These are phyloP conservation scores for Chiua virens DNA, from an alignment of 768 basidiomycete species.

Conservation along the genomic window DNA sequence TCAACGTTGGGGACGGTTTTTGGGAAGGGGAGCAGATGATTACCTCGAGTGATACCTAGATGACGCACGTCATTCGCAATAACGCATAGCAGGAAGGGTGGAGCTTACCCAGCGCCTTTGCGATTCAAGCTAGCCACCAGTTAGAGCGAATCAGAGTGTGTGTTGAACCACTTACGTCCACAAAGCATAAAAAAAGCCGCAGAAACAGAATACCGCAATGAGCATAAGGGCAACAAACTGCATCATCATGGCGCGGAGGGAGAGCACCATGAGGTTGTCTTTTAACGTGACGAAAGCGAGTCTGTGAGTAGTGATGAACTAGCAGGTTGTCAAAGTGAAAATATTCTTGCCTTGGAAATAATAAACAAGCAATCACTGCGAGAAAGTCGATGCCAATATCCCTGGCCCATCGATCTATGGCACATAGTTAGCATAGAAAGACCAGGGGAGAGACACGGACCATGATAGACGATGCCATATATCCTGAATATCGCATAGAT, in stretches of 20 bases:
- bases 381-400: slow-evolving; percentile 77
- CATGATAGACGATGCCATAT: slow-evolving; percentile 67
- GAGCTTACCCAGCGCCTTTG: slow-evolving; percentile 54
- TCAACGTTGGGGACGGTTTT: slow-evolving; percentile 1
- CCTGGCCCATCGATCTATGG: slow-evolving; percentile 62
- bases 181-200: slow-evolving; percentile 88
- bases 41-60: slow-evolving; percentile 37
- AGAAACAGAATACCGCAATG: slow-evolving; percentile 87
- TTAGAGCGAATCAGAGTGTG: slow-evolving; percentile 7
- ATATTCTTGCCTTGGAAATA: slow-evolving; percentile 76
- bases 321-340: neutral
- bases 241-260: slow-evolving; percentile 87
- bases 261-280: slow-evolving; percentile 76
- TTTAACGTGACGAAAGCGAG: slow-evolving; percentile 90
- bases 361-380: slow-evolving; percentile 83
- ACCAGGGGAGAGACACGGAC: slow-evolving; percentile 34
- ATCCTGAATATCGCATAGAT: slow-evolving; percentile 75
- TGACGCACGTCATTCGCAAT: slow-evolving; percentile 16
- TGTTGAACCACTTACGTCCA: slow-evolving; percentile 70
- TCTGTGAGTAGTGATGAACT: slow-evolving; percentile 38
- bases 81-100: neutral
- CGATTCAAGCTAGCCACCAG: slow-evolving; percentile 52
- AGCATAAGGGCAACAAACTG: slow-evolving; percentile 85
- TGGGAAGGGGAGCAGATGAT: neutral
- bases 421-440: slow-evolving; percentile 1